Evolutionary conservation across 2,329 filamentous ascomycete species (phyloP).

Genomic region (Penicillium rolfsii): DNA sequence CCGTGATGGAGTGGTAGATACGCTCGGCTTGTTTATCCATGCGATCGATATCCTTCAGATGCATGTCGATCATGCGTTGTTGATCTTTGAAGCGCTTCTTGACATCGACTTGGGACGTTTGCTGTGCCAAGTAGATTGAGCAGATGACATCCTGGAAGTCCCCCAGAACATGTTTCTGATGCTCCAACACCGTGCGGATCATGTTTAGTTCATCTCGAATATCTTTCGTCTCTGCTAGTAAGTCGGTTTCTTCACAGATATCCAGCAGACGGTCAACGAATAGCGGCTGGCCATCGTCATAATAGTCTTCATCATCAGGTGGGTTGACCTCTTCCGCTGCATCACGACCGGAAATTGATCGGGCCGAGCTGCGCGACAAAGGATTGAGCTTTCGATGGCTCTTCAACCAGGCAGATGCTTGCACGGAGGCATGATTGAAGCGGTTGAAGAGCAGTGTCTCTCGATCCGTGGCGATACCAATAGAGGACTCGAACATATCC

Average conservation of each 20-base stretch:
- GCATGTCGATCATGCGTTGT: slow-evolving; percentile 60
- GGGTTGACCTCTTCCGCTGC: slow-evolving; percentile 7
- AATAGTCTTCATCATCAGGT: slow-evolving; percentile 26
- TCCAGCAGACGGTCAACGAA: slow-evolving; percentile 53
- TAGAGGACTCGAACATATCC: slow-evolving; percentile 69
- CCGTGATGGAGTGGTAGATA: slow-evolving; percentile 63
- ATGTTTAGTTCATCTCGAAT: slow-evolving; percentile 70
- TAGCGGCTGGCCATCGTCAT: slow-evolving; percentile 48
- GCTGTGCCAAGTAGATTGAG: slow-evolving; percentile 40
- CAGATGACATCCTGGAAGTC: slow-evolving; percentile 43
- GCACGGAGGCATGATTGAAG: slow-evolving; percentile 62
- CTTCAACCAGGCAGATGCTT: slow-evolving; percentile 60
- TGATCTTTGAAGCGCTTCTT: slow-evolving; percentile 61
- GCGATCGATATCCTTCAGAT: slow-evolving; percentile 62
- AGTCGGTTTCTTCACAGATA: slow-evolving; percentile 63
- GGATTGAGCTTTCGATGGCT: slow-evolving; percentile 51
- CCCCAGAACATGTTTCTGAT: slow-evolving; percentile 41
- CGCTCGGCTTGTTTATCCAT: slow-evolving; percentile 66
- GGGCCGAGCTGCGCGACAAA: slow-evolving; percentile 23
- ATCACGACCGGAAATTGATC: slow-evolving; percentile 11
- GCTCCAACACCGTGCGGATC: slow-evolving; percentile 51
- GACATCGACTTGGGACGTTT: slow-evolving; percentile 51
- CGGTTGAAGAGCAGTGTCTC: slow-evolving; percentile 63
- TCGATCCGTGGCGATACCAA: slow-evolving; percentile 57
- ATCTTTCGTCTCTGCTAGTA: slow-evolving; percentile 67